phyloP scores from a whole-genome alignment of 106 monocot genomes.

The Apostasia shenzhenica region DNA sequence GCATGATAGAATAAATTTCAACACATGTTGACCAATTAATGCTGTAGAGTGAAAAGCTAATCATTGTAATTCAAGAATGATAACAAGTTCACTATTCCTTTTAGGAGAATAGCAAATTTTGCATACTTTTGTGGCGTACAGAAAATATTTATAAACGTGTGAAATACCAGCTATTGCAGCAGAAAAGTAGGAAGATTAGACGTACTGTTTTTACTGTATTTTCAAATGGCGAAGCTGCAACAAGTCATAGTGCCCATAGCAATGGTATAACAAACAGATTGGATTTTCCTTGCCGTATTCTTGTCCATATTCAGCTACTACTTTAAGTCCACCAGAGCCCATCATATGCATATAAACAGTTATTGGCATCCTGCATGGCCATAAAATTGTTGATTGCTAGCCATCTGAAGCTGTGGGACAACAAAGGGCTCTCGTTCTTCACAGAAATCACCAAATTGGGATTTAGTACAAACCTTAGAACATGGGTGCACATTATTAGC shows the following conservation, averaged over 20 bases:
- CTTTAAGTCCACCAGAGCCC: conserved; percentile 24
- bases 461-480: conserved; percentile 32
- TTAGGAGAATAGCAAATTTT: too few species aligned
- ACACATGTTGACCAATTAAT: too few species aligned
- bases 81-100: not conserved
- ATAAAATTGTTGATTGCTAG: not conserved
- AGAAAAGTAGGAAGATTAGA: not conserved
- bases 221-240: conserved; percentile 26
- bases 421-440: not conserved
- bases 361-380: conserved; percentile 51
- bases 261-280: conserved; percentile 55
- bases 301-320: conserved; percentile 65
- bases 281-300: conserved; percentile 69
- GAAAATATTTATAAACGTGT: too few species aligned
- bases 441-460: not conserved
- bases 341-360: conserved; percentile 49
- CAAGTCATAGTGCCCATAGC: conserved; percentile 71
- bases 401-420: not conserved
- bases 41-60: too few species aligned
- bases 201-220: conserved; percentile 33
- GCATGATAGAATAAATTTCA: too few species aligned
- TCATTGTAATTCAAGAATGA: not conserved
- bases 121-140: not conserved
- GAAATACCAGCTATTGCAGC: not conserved
- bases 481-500: conserved; percentile 72